Base-by-base conservation (phyloP, 345 rosid species). In the Dipteronia sinensis region DNA sequence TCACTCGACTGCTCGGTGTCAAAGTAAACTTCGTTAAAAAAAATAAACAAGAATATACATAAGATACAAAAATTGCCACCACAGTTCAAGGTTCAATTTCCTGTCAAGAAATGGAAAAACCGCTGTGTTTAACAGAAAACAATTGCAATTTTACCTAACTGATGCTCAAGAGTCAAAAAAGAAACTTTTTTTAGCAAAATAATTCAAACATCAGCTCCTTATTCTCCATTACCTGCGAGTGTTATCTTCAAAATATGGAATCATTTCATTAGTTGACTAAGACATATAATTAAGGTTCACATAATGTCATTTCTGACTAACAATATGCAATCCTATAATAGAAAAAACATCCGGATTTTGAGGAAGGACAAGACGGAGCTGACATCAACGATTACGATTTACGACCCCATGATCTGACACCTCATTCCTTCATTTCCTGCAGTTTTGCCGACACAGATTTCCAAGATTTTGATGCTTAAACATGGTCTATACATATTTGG, bases 201-300 rank as follows among this genome's bases (percentile, higher is more conserved):
- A 73, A 61, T 59, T 73, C 56, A 61, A 42, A 20, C 13, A 38
- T 1, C 22, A 42, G 31, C 19, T 15, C 67, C 53, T 22, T 59
- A 71, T 23, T 55, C 53, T 29, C 75, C 34, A 55, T 12, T 8
- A 25, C 19, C 40, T 11, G 9, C 65, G 0, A 11, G 66, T 10
- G 4, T 47, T 22, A 58, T 6, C 80, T 75, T 77, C 83, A 55
- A 42, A 69, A 17, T 2, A 49, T 31, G 22, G 16, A 78, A 81
- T 76, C 71, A 75, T 78, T 72, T 64, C 76, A 31, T n/a, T 34
- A 12, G 34, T 66, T 69, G 81, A 71, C 77, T 79, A 27, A 16
- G 75, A 40, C 78, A 77, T 0, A 40, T 7, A 68, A 67, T 42
- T 19, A 63, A 69, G 71, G 53, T 47, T 72, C 59, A 38, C 16